These are phyloP conservation scores for Suillus weaverae DNA, from an alignment of 768 basidiomycete genomes.

Conservation along the genomic window DNA sequence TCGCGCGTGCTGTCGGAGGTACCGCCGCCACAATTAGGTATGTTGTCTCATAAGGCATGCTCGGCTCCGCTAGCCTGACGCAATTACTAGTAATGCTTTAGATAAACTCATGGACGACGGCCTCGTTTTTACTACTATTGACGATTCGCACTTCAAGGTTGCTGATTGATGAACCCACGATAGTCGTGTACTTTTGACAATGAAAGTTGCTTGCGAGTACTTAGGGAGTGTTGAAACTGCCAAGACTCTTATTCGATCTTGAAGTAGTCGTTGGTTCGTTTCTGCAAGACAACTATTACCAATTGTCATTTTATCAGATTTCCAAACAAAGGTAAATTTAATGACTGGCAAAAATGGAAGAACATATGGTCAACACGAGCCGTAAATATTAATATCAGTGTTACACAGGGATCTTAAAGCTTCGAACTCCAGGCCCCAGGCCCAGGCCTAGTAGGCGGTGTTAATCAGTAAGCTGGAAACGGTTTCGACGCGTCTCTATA, in stretches of 20 bases:
- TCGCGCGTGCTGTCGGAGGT: slow-evolving; percentile 63
- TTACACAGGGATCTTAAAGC: background rate
- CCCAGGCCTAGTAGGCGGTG: background rate
- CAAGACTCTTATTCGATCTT: background rate
- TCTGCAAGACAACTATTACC: no score
- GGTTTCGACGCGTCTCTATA: background rate
- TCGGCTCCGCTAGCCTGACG: slow-evolving; percentile 5
- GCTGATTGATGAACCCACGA: slow-evolving; percentile 34
- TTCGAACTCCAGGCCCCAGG: background rate
- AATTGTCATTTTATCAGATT: no score
- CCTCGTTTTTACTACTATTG: slow-evolving; percentile 73
- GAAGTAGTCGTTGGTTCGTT: background rate
- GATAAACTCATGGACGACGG: slow-evolving; percentile 82
- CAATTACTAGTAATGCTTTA: slow-evolving; percentile 58
- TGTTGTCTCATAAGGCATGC: slow-evolving; percentile 6
- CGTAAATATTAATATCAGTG: no score
- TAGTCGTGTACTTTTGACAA: slow-evolving; percentile 11
- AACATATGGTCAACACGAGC: no score
- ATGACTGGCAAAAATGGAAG: no score
- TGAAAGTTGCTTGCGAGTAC: background rate
- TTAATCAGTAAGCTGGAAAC: background rate
- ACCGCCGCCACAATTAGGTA: slow-evolving; percentile 67
- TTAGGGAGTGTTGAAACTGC: background rate
- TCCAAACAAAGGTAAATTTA: no score
- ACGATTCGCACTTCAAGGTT: slow-evolving; percentile 76